A percentile compares a stretch with the other conserved stretches of the same genome.
Conservation (phyloP, 768 basidiomycete species). For the Suillus sp. region DNA sequence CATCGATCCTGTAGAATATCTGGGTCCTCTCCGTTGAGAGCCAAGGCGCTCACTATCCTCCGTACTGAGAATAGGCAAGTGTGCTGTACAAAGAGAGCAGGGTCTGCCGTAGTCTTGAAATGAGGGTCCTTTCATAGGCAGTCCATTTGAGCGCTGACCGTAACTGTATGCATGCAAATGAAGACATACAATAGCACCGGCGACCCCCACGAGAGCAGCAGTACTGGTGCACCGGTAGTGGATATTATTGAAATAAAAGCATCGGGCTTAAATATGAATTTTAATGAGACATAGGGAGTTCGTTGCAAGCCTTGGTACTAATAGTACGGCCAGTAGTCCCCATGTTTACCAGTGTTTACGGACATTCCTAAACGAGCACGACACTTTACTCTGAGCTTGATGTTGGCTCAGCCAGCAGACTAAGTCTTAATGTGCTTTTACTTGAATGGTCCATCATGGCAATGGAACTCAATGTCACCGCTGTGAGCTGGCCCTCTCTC, state of each 20-base stretch:
- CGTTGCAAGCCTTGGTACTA: background rate
- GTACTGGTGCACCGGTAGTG: background rate
- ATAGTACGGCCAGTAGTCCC: background rate
- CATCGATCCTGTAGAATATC: background rate
- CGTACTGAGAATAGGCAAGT: background rate
- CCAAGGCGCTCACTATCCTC: background rate
- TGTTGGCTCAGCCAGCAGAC: background rate
- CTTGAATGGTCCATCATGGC: background rate
- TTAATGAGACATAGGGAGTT: background rate
- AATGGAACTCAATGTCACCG: conserved; percentile 16
- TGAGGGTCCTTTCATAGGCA: background rate
- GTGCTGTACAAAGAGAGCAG: background rate
- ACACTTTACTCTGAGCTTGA: background rate
- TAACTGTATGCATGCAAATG: background rate
- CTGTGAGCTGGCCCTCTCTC: conserved; percentile 39
- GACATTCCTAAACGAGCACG: background rate
- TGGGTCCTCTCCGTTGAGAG: background rate
- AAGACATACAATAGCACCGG: background rate
- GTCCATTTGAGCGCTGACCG: background rate
- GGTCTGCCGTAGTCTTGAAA: background rate
- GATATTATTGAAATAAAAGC: background rate
- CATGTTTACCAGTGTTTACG: background rate
- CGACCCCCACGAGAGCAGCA: background rate
- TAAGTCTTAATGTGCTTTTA: background rate
- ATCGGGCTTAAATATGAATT: background rate